phyloP scores from a whole-genome alignment of 345 rosid genomes.

The Citrus unshiu region DNA sequence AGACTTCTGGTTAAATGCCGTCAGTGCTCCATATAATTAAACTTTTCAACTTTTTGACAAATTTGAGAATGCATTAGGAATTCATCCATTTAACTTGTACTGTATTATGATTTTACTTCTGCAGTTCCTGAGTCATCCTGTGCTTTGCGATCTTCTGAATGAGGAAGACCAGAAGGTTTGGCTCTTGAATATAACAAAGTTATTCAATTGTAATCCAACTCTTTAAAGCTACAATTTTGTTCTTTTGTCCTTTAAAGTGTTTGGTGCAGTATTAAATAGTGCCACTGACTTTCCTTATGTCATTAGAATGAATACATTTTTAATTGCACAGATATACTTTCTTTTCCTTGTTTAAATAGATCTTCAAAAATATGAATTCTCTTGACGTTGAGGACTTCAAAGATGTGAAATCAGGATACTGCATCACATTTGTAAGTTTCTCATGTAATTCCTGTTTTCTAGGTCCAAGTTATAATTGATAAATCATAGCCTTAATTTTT shows the following conservation, averaged over 20 bases:
- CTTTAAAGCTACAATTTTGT: not conserved
- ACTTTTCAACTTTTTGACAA: constrained; percentile 1
- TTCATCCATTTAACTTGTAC: not conserved
- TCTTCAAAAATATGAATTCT: constrained; percentile 32
- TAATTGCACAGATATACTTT: not conserved
- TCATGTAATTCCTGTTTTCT: not conserved
- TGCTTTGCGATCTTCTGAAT: constrained; percentile 20
- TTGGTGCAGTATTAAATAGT: not conserved
- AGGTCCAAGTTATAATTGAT: not conserved
- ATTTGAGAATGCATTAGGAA: constrained; percentile 1
- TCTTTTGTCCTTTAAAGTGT: too few relatives aligned
- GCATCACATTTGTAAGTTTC: constrained; percentile 33
- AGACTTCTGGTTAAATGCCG: constrained; percentile 46
- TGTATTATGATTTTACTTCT: not conserved
- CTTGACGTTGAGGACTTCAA: constrained; percentile 41
- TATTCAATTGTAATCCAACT: not conserved
- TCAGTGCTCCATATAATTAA: constrained; percentile 16
- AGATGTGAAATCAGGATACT: constrained; percentile 41
- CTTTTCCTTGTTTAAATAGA: constrained; percentile 13
- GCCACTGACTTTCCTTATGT: not conserved
- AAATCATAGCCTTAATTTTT: not conserved
- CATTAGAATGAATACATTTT: not conserved
- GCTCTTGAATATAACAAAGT: constrained; percentile 8
- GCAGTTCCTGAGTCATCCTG: constrained; percentile 45
- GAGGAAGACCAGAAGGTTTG: constrained; percentile 43